These are phyloP conservation scores for Myxozyma mucilagina DNA, from an alignment of 805 yeast species.

Conservation along the genomic window DNA sequence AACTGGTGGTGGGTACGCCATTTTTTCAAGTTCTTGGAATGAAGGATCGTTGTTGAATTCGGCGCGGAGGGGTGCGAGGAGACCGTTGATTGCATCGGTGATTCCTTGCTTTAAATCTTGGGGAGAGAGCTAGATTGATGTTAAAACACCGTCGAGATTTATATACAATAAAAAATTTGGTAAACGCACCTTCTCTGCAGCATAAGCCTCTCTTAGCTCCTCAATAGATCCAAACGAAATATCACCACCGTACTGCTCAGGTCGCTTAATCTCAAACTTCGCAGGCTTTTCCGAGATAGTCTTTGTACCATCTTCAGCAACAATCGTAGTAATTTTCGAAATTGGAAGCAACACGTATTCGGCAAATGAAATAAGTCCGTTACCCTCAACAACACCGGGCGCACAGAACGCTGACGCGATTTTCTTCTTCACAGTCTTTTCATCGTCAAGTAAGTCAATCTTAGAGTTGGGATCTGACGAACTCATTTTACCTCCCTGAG, in stretches of 20 bases:
- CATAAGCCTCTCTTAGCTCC: slow-evolving; percentile 69
- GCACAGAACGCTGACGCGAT: slow-evolving; percentile 91
- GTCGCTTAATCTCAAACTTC: slow-evolving; percentile 76
- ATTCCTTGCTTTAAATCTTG: slow-evolving; percentile 94
- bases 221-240: slow-evolving; percentile 68
- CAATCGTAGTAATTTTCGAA: slow-evolving; percentile 54
- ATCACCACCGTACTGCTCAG: slow-evolving; percentile 97
- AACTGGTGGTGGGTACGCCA: slow-evolving; percentile 82
- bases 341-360: slow-evolving; percentile 85
- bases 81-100: slow-evolving; percentile 73
- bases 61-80: slow-evolving; percentile 81
- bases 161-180: not conserved
- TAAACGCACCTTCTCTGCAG: slow-evolving; percentile 50
- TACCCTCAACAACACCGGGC: slow-evolving; percentile 88
- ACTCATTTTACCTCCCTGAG: slow-evolving; percentile 96
- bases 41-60: slow-evolving; percentile 62
- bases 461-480: slow-evolving; percentile 98
- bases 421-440: slow-evolving; percentile 85
- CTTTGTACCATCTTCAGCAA: slow-evolving; percentile 34
- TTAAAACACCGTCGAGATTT: not conserved
- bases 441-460: slow-evolving; percentile 88
- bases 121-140: slow-evolving; percentile 60
- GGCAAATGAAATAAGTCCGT: slow-evolving; percentile 84
- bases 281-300: slow-evolving; percentile 43
- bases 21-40: slow-evolving; percentile 68